A percentile compares a stretch with the other conserved stretches of the same genome.
Evolutionary conservation across 169 alveolate species (phyloP).

Genomic region (Cryptosporidium ubiquitum): DNA sequence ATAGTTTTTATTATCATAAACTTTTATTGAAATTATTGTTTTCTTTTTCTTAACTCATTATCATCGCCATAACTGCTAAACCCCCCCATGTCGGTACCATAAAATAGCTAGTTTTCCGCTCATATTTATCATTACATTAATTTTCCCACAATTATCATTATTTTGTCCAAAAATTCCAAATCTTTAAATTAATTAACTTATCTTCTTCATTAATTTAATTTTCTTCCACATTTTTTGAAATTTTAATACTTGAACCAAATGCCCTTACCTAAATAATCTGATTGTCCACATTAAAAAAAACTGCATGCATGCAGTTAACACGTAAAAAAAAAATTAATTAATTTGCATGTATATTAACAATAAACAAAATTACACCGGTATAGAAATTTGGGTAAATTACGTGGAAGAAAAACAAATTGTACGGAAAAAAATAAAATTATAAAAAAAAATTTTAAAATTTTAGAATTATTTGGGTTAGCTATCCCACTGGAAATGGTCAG

Average conservation of each 20-base stretch:
- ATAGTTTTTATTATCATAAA: neutral
- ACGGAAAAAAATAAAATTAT: neutral
- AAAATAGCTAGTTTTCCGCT: conserved; percentile 5
- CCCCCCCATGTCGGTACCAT: conserved; percentile 41
- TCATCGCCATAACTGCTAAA: neutral
- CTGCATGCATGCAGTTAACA: neutral
- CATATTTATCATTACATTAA: neutral
- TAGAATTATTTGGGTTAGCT: no score
- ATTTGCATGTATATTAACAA: neutral
- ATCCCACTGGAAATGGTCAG: conserved; percentile 74
- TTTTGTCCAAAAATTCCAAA: neutral
- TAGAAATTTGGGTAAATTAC: neutral
- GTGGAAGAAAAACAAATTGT: neutral
- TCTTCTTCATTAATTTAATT: neutral
- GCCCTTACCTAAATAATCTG: no score
- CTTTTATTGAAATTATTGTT: neutral
- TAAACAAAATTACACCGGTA: neutral
- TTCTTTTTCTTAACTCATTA: neutral
- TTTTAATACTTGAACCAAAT: no score
- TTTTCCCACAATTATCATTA: neutral
- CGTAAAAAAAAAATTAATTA: neutral
- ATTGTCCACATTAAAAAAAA: neutral
- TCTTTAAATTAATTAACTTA: neutral
- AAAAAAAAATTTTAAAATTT: neutral
- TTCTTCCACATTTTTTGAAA: neutral